phyloP scores from a whole-genome alignment of 2,329 filamentous ascomycete species.

The Aphanoascus verrucosus region DNA sequence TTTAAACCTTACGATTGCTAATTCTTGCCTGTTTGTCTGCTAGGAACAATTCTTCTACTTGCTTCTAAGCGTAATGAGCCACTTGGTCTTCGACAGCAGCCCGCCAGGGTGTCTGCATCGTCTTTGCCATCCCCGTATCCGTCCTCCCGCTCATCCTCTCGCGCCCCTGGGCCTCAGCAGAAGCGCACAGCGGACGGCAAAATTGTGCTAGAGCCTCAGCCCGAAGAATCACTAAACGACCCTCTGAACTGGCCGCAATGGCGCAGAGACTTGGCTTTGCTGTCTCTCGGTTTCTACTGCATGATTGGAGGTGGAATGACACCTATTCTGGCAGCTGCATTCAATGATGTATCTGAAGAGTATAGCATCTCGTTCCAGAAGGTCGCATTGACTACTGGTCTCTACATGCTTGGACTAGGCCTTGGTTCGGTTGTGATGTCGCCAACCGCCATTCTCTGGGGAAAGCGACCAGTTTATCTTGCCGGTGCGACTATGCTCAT shows the following conservation, averaged over 20 bases:
- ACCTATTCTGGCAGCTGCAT: slow-evolving; percentile 78
- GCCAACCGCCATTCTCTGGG: slow-evolving; percentile 81
- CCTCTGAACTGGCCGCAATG: slow-evolving; percentile 83
- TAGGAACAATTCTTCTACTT: slow-evolving; percentile 52
- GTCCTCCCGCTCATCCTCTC: slow-evolving; percentile 32
- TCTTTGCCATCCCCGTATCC: slow-evolving; percentile 41
- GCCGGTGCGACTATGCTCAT: slow-evolving; percentile 67
- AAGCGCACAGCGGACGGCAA: slow-evolving; percentile 73
- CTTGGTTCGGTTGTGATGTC: slow-evolving; percentile 74
- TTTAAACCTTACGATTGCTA: not conserved
- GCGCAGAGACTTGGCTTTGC: slow-evolving; percentile 65
- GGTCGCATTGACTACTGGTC: slow-evolving; percentile 76
- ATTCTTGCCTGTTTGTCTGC: not conserved
- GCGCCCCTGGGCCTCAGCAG: slow-evolving; percentile 32
- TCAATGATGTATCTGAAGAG: slow-evolving; percentile 62
- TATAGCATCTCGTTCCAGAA: slow-evolving; percentile 57
- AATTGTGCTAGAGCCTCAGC: slow-evolving; percentile 83
- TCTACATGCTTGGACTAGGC: slow-evolving; percentile 91
- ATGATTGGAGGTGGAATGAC: slow-evolving; percentile 91
- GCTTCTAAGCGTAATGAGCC: slow-evolving; percentile 53
- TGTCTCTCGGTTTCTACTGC: slow-evolving; percentile 83
- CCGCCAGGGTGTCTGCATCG: slow-evolving; percentile 48
- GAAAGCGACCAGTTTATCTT: slow-evolving; percentile 85
- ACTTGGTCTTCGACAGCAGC: slow-evolving; percentile 51
- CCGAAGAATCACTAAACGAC: slow-evolving; percentile 81